A percentile compares a stretch with the other conserved stretches of the same genome.
Evolutionary conservation across 106 monocot species (phyloP).

Genomic region (Dioscorea zingiberensis): DNA sequence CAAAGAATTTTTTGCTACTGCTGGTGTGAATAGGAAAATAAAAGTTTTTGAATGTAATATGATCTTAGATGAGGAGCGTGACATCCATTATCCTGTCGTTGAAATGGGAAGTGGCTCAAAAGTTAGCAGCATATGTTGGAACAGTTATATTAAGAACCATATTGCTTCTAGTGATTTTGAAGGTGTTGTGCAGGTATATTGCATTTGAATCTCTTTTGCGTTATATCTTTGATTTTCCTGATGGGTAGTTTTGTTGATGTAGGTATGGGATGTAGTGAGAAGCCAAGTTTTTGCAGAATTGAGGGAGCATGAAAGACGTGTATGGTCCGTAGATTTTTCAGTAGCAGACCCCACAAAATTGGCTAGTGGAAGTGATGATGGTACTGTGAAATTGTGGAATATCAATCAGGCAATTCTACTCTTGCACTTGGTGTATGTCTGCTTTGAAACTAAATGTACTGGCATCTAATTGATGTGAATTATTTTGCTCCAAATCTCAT

Average conservation of each 20-base stretch:
- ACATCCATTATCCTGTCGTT: slow-evolving; percentile 91
- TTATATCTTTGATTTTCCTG: neutral
- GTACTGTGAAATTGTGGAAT: slow-evolving; percentile 45
- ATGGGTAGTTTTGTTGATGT: neutral
- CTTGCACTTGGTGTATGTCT: slow-evolving; percentile 37
- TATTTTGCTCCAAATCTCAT: neutral
- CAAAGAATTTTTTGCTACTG: slow-evolving; percentile 81
- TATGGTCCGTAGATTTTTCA: slow-evolving; percentile 40
- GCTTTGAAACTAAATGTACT: slow-evolving; percentile 19
- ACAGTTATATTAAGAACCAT: slow-evolving; percentile 88
- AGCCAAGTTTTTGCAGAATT: slow-evolving; percentile 50
- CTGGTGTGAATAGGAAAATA: slow-evolving; percentile 89
- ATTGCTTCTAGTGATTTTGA: slow-evolving; percentile 99
- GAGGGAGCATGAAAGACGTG: slow-evolving; percentile 66
- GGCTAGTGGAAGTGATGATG: slow-evolving; percentile 44
- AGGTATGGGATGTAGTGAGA: slow-evolving; percentile 91
- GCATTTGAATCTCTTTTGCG: neutral
- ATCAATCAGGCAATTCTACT: slow-evolving; percentile 58
- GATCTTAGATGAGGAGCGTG: slow-evolving; percentile 66
- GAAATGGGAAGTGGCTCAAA: slow-evolving; percentile 75
- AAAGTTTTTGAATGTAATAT: slow-evolving; percentile 82
- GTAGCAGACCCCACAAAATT: slow-evolving; percentile 32
- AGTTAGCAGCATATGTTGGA: slow-evolving; percentile 91
- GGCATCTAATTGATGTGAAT: neutral
- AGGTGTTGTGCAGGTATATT: slow-evolving; percentile 79